Percentiles rank a stretch among this genome's conserved stretches.
phyloP scores from a whole-genome alignment of 306 rosid species.

The Rosa chinensis region DNA sequence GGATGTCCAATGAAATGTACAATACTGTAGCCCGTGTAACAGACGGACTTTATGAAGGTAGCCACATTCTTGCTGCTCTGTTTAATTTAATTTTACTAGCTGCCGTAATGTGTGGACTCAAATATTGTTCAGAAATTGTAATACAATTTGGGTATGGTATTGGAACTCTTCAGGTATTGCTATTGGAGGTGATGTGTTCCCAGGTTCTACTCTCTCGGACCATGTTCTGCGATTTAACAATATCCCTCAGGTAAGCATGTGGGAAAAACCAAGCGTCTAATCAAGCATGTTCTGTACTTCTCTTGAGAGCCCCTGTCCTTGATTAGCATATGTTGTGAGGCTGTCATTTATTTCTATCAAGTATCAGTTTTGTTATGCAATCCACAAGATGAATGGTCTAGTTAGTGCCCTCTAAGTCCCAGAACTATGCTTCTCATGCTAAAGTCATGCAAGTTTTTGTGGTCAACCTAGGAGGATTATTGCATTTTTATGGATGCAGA shows the following conservation, averaged over 20 bases:
- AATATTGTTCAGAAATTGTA: constrained; percentile 27
- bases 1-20: constrained; percentile 98
- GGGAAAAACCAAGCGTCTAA: neutral
- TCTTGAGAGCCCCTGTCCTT: constrained; percentile 22
- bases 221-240: constrained; percentile 97
- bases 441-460: neutral
- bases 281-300: neutral
- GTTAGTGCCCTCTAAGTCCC: neutral
- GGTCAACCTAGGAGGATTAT: neutral
- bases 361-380: neutral
- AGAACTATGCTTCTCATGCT: neutral
- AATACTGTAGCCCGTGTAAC: constrained; percentile 89
- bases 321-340: neutral
- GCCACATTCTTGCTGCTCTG: constrained; percentile 5
- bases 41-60: constrained; percentile 97
- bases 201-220: constrained; percentile 97
- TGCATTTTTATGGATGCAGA: neutral
- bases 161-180: constrained; percentile 69
- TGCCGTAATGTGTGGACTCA: constrained; percentile 10
- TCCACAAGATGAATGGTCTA: neutral
- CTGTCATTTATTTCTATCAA: neutral
- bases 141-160: constrained; percentile 21
- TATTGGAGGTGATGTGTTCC: constrained; percentile 99
- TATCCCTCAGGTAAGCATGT: constrained; percentile 74
- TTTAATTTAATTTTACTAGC: constrained; percentile 19